Evolutionary conservation across 441 rosid genomes (phyloP).

Genomic region (Pelargonium cotyledonis): DNA sequence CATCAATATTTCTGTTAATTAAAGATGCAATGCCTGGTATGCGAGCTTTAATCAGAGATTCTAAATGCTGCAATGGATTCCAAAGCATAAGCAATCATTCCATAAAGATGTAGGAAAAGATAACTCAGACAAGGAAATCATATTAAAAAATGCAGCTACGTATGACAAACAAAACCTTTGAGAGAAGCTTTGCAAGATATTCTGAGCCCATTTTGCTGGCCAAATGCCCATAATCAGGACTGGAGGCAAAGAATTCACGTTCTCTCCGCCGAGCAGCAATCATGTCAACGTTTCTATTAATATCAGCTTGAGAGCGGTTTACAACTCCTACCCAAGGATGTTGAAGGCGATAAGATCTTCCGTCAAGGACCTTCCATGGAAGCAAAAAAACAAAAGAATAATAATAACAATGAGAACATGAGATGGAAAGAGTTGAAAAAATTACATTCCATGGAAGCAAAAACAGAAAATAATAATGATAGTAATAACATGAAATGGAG

Average conservation of each 20-base stretch:
- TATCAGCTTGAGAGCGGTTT: constrained; percentile 98
- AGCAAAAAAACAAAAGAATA: constrained; percentile 9
- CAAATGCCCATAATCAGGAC: constrained; percentile 95
- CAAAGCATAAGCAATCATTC: not conserved
- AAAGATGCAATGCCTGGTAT: constrained; percentile 93
- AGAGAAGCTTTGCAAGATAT: constrained; percentile 87
- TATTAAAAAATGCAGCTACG: not conserved
- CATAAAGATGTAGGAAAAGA: not conserved
- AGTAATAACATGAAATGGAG: not conserved
- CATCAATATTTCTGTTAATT: constrained; percentile 90
- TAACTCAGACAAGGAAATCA: not conserved
- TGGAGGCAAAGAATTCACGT: constrained; percentile 85
- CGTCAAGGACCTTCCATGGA: constrained; percentile 70
- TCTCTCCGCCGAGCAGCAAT: constrained; percentile 83
- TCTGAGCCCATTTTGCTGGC: constrained; percentile 94
- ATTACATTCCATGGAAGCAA: no score
- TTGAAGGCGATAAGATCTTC: constrained; percentile 81
- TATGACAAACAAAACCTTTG: constrained; percentile 36
- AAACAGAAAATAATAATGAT: no score
- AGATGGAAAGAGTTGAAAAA: not conserved
- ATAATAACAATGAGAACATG: not conserved
- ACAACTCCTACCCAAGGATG: constrained; percentile 99
- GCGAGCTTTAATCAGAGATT: constrained; percentile 80
- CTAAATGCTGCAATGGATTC: constrained; percentile 61
- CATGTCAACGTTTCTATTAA: constrained; percentile 93